Percentiles rank a stretch among this genome's conserved stretches.
Evolutionary conservation across 2,329 filamentous ascomycete species (phyloP).

Genomic region (Fusarium nelsonii): DNA sequence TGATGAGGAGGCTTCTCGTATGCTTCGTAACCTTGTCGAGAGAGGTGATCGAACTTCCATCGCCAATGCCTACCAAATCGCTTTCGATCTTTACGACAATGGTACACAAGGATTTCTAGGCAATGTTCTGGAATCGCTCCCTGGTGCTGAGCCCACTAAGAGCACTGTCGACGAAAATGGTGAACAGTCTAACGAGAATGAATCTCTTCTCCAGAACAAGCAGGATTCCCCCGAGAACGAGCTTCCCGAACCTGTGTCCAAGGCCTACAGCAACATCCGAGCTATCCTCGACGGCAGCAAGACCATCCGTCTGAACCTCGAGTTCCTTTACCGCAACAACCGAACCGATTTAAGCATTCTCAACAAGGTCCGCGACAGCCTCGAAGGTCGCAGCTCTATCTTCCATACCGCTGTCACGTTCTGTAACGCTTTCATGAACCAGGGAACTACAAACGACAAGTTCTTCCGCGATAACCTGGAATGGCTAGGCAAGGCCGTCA

Average conservation of each 20-base stretch:
- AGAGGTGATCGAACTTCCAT: conserved; percentile 82
- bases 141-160: conserved; percentile 63
- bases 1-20: conserved; percentile 87
- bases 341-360: conserved; percentile 91
- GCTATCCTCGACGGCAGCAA: conserved; percentile 86
- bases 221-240: conserved; percentile 68
- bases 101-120: conserved; percentile 96
- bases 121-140: conserved; percentile 87
- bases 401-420: conserved; percentile 98
- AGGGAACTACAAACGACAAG: conserved; percentile 96
- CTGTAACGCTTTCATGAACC: conserved; percentile 99
- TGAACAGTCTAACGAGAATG: conserved; percentile 59
- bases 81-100: conserved; percentile 98
- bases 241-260: conserved; percentile 65
- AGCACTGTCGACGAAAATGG: conserved; percentile 59
- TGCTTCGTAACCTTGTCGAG: conserved; percentile 84
- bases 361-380: conserved; percentile 95
- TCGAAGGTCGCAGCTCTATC: conserved; percentile 96
- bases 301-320: conserved; percentile 93
- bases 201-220: conserved; percentile 63
- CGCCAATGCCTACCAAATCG: conserved; percentile 94
- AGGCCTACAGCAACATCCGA: conserved; percentile 72
- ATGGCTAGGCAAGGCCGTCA: conserved; percentile 97
- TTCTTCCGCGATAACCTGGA: conserved; percentile 99
- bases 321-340: conserved; percentile 97